These are phyloP conservation scores for Rhodomyrtus psidioides DNA, from an alignment of 441 rosid genomes.

Conservation along the genomic window DNA sequence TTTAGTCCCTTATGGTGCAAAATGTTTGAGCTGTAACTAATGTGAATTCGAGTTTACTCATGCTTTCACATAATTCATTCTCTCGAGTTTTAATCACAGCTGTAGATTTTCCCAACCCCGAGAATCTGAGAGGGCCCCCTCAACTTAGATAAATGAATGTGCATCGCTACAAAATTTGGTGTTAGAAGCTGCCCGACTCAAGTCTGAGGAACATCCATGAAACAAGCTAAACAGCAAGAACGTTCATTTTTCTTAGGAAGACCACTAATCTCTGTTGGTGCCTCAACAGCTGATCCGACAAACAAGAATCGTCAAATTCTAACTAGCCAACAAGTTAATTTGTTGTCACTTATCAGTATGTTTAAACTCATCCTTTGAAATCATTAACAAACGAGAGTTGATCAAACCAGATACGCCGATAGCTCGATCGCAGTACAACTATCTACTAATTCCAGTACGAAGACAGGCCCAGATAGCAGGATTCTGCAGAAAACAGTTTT, in stretches of 20 bases:
- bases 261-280: background rate
- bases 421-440: background rate
- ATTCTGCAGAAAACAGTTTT: background rate
- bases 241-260: background rate
- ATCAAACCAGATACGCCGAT: background rate
- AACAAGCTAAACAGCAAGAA: background rate
- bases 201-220: background rate
- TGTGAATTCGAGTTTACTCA: background rate
- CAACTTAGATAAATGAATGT: background rate
- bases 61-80: background rate
- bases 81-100: background rate
- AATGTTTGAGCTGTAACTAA: background rate
- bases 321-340: background rate
- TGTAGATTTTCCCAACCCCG: background rate
- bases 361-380: background rate
- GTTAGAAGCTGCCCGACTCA: background rate
- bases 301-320: background rate
- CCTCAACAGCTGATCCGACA: background rate
- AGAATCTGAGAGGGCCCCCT: background rate
- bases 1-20: background rate
- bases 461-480: background rate
- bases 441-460: background rate
- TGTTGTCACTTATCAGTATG: background rate
- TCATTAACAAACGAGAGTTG: background rate
- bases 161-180: background rate